These are phyloP conservation scores for Fusarium annulatum DNA, from an alignment of 2,329 filamentous ascomycete genomes.

Conservation along the genomic window DNA sequence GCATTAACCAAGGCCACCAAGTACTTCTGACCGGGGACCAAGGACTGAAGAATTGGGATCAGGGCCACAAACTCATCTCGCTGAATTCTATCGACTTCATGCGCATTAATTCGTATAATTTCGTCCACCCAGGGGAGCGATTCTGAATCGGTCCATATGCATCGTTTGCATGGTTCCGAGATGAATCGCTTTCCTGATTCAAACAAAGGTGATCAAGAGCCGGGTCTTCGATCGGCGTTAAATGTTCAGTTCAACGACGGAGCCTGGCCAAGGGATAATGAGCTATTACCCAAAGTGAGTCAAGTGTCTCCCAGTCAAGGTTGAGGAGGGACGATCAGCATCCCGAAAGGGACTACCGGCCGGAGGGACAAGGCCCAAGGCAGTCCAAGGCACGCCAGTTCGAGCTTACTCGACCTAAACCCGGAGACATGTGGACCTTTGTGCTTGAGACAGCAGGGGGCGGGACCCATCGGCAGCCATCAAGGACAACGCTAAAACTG, in stretches of 20 bases:
- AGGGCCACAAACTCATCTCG: slow-evolving; percentile 25
- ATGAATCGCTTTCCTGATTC: slow-evolving; percentile 40
- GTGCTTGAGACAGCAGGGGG: slow-evolving; percentile 39
- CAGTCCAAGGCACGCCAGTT: slow-evolving; percentile 38
- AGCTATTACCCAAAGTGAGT: slow-evolving; percentile 40
- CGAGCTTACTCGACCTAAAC: slow-evolving; percentile 40
- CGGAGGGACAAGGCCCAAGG: slow-evolving; percentile 40
- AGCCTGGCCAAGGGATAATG: slow-evolving; percentile 33
- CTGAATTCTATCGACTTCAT: slow-evolving; percentile 32
- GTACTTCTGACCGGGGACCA: slow-evolving; percentile 3
- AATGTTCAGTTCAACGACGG: slow-evolving; percentile 33
- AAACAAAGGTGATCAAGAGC: slow-evolving; percentile 41
- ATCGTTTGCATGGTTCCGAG: slow-evolving; percentile 39
- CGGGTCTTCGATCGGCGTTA: slow-evolving; percentile 49
- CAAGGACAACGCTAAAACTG: slow-evolving; percentile 40
- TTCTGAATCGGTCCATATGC: slow-evolving; percentile 33
- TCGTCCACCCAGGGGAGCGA: slow-evolving; percentile 23
- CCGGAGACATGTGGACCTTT: slow-evolving; percentile 41
- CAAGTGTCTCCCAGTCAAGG: slow-evolving; percentile 41
- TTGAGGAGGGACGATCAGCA: slow-evolving; percentile 41
- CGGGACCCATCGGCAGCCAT: slow-evolving; percentile 46
- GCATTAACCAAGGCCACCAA: slow-evolving; percentile 9
- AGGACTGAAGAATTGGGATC: slow-evolving; percentile 28
- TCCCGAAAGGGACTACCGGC: slow-evolving; percentile 44
- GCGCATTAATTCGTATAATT: slow-evolving; percentile 39